Evolutionary conservation across 192 early-diverging fungal species (phyloP).

Genomic region (Coemansia reversa): DNA sequence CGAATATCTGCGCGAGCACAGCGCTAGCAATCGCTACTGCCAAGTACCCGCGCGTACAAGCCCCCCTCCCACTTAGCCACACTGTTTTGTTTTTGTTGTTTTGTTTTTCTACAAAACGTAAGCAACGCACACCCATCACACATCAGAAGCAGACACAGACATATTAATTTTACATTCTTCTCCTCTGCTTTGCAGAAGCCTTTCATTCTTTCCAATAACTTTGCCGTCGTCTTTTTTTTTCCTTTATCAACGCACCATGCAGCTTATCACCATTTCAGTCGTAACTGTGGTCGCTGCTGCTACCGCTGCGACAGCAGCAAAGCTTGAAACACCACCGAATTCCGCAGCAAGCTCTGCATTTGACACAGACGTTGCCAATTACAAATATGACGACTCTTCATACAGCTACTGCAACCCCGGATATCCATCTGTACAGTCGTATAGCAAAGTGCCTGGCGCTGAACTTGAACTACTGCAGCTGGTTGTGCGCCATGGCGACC

Average conservation of each 20-base stretch:
- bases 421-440: slow-evolving; percentile 27
- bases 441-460: slow-evolving; percentile 34
- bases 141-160: neutral
- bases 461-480: slow-evolving; percentile 57
- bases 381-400: slow-evolving; percentile 18
- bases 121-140: neutral
- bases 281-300: slow-evolving; percentile 15
- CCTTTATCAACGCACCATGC: neutral
- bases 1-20: slow-evolving; percentile 84
- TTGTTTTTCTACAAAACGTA: neutral
- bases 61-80: slow-evolving; percentile 1
- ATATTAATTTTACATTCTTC: neutral
- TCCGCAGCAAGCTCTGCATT: slow-evolving; percentile 12
- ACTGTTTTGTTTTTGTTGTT: neutral
- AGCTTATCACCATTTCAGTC: slow-evolving; percentile 5
- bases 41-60: neutral
- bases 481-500: slow-evolving; percentile 62
- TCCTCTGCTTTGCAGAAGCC: neutral
- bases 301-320: slow-evolving; percentile 1
- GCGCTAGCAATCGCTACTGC: slow-evolving; percentile 68
- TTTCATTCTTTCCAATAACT: neutral
- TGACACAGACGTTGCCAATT: slow-evolving; percentile 6
- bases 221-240: neutral
- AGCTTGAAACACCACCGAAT: neutral
- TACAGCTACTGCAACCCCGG: slow-evolving; percentile 48